Percentiles rank a stretch among this genome's conserved stretches.
Evolutionary conservation across 768 basidiomycete genomes (phyloP).

Genomic region (Chalciporus sphaerocephalus): DNA sequence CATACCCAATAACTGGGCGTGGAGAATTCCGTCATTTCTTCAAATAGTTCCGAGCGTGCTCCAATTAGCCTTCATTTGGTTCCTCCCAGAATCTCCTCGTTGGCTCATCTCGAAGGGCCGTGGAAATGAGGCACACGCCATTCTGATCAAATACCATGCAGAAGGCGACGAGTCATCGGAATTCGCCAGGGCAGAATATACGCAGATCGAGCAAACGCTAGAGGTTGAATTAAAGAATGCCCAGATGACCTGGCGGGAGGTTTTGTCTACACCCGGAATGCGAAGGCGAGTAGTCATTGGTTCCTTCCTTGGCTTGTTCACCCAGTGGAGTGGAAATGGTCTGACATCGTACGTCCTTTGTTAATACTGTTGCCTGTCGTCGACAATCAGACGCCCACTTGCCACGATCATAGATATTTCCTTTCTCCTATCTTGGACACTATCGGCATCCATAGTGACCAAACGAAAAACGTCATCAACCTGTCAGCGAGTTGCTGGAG

Average conservation of each 20-base stretch:
- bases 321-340: slow-evolving; percentile 14
- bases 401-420: slow-evolving; percentile 5
- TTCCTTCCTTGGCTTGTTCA: slow-evolving; percentile 13
- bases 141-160: slow-evolving; percentile 56
- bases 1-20: slow-evolving; percentile 56
- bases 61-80: slow-evolving; percentile 52
- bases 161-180: slow-evolving; percentile 50
- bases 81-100: slow-evolving; percentile 61
- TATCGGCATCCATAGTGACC: slow-evolving; percentile 20
- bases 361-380: fast-evolving
- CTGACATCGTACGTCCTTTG: slow-evolving; percentile 8
- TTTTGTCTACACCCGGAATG: slow-evolving; percentile 13
- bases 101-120: slow-evolving; percentile 61
- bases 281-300: slow-evolving; percentile 12
- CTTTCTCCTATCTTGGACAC: slow-evolving; percentile 14
- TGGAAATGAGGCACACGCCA: slow-evolving; percentile 41
- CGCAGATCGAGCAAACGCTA: slow-evolving; percentile 52
- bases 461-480: slow-evolving; percentile 15
- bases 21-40: slow-evolving; percentile 63
- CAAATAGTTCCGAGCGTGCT: slow-evolving; percentile 51
- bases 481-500: slow-evolving; percentile 12
- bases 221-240: slow-evolving; percentile 23
- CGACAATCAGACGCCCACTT: background rate
- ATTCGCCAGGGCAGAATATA: slow-evolving; percentile 55
- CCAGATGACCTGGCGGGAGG: background rate